Evolutionary conservation across 495 filamentous ascomycete species (phyloP), one percentile per base, ranked within the genome.

Genomic region (Trichocladium uniseriatum): DNA sequence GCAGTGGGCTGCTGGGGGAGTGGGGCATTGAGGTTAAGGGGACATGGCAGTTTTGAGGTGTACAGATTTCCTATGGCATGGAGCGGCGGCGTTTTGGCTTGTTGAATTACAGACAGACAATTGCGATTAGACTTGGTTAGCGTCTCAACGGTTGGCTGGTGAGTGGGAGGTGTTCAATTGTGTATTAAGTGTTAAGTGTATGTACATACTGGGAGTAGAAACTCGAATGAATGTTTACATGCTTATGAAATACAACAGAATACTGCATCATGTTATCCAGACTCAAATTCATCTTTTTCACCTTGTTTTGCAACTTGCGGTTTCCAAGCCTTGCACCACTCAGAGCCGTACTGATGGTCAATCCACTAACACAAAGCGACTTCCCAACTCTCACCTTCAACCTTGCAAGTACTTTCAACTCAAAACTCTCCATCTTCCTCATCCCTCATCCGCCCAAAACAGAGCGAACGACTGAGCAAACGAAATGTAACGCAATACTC

Each of bases 1-100:
- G 38, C 74, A 82, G 53, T 91, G 87, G 87, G 77, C 75, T 27
- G 84, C 77, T 20, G 86, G 85, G n/a, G 85, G 80, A 0, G 75
- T 88, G 36, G 86, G 84, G 6, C 84, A 88, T 76, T 89, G 59
- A 74, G 31, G n/a, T 29, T 29, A 38, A 27, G 20, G 19, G 5
- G 5, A 6, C 2, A 18, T 2, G 11, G 20, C 32, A 9, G 31
- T 32, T 6, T 32, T 5, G 4, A 11, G 2, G 2, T 10, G 29
- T n/a, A n/a, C 2, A 41, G 29, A 20, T 4, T 31, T 18, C 14
- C 11, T 18, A 24, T 37, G 27, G 49, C 38, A 18, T 49, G 19
- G 38, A 43, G 49, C 28, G 37, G 35, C 28, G 49, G 49, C 40
- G 49, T 49, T 29, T 38, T 51, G 42, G 41, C 37, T 45, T 24